phyloP scores from a whole-genome alignment of 1,139 yeast species.

The Nadsonia commutata region DNA sequence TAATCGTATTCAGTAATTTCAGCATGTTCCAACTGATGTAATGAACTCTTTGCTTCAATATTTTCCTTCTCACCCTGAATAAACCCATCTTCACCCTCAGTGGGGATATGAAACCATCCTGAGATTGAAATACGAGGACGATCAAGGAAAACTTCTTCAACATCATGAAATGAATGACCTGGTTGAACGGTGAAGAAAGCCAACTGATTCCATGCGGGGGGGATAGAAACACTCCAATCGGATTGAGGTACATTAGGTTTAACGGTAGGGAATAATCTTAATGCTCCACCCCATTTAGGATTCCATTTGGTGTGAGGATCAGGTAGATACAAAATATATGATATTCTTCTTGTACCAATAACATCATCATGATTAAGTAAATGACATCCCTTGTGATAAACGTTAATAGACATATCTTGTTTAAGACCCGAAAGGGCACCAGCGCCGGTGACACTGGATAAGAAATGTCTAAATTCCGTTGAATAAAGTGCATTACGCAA shows the following conservation, averaged over 20 bases:
- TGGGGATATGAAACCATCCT: slow-evolving; percentile 99
- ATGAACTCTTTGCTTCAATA: slow-evolving; percentile 61
- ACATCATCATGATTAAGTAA: slow-evolving; percentile 93
- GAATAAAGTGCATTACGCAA: slow-evolving; percentile 81
- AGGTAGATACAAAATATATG: slow-evolving; percentile 82
- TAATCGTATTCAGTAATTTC: slow-evolving; percentile 70
- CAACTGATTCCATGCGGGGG: slow-evolving; percentile 91
- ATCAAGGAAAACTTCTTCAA: slow-evolving; percentile 87
- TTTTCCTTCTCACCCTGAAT: slow-evolving; percentile 61
- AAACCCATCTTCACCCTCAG: slow-evolving; percentile 75
- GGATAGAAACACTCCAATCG: slow-evolving; percentile 53
- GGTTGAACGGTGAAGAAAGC: slow-evolving; percentile 95
- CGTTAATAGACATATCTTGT: slow-evolving; percentile 85
- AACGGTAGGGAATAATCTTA: slow-evolving; percentile 73
- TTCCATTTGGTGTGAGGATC: slow-evolving; percentile 87
- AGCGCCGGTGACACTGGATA: slow-evolving; percentile 74
- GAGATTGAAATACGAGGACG: slow-evolving; percentile 83
- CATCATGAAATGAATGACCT: slow-evolving; percentile 92
- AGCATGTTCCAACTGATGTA: slow-evolving; percentile 66
- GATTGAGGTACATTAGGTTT: slow-evolving; percentile 82
- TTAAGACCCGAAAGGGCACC: slow-evolving; percentile 81
- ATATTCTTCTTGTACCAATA: slow-evolving; percentile 85
- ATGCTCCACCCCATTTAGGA: slow-evolving; percentile 79
- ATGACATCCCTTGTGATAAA: slow-evolving; percentile 89
- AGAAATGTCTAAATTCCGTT: slow-evolving; percentile 62